phyloP scores from a whole-genome alignment of 2,329 filamentous ascomycete species.

The Pseudophaeomoniella oleicola region DNA sequence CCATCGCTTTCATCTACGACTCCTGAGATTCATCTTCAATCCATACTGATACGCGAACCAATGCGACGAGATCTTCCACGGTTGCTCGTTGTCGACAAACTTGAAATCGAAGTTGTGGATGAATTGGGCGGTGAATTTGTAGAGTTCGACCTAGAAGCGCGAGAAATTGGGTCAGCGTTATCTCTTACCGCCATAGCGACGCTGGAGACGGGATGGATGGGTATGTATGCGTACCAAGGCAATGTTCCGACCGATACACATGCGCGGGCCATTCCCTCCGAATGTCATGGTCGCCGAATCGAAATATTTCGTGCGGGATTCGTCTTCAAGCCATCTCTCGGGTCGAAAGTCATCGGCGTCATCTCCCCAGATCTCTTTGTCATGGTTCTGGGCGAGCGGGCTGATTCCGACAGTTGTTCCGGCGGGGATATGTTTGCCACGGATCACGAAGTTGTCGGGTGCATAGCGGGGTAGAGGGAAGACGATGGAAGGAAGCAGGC shows the following conservation, averaged over 20 bases:
- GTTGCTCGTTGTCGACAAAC: background rate
- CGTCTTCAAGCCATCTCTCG: slow-evolving; percentile 3
- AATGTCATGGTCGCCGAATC: background rate
- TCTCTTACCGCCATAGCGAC: background rate
- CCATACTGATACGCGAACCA: slow-evolving; percentile 2
- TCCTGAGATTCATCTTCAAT: no score
- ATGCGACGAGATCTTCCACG: slow-evolving; percentile 1
- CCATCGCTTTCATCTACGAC: no score
- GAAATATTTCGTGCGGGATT: background rate
- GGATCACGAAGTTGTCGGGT: no score
- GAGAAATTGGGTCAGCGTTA: background rate
- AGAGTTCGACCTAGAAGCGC: slow-evolving; percentile 1
- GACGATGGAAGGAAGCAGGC: slow-evolving; percentile 3
- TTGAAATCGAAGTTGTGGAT: slow-evolving; percentile 1
- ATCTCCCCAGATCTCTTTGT: slow-evolving; percentile 2
- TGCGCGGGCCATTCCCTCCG: slow-evolving; percentile 1
- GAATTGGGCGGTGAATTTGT: slow-evolving; percentile 2
- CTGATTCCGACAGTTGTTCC: no score
- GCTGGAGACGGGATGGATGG: no score
- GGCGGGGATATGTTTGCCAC: no score
- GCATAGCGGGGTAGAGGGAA: no score
- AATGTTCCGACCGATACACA: slow-evolving; percentile 2
- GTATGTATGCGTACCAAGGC: slow-evolving; percentile 2
- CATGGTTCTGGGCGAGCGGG: slow-evolving; percentile 3
- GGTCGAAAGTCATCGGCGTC: slow-evolving; percentile 3